phyloP scores from a whole-genome alignment of 2,329 filamentous ascomycete genomes.

The Coleophoma crateriformis region DNA sequence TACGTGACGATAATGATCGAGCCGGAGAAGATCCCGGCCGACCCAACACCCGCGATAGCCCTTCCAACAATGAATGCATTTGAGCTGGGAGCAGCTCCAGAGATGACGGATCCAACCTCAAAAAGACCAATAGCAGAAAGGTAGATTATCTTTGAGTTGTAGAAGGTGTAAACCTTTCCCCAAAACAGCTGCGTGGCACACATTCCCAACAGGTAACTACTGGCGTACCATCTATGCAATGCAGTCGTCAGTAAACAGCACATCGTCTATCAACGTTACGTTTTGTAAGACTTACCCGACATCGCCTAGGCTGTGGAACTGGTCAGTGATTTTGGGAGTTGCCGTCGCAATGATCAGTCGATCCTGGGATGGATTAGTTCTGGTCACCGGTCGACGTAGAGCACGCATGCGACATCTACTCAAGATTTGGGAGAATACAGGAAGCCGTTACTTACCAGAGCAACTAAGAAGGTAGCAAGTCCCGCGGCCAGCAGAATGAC shows the following conservation, averaged over 20 bases:
- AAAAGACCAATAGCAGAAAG: conserved; percentile 16
- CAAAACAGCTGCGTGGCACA: not conserved
- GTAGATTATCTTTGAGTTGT: conserved; percentile 9
- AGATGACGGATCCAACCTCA: conserved; percentile 22
- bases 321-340: not conserved
- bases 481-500: not conserved
- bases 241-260: no score
- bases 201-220: not conserved
- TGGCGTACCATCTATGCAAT: not conserved
- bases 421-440: not conserved
- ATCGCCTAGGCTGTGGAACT: not conserved
- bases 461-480: conserved; percentile 2
- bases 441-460: not conserved
- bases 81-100: conserved; percentile 18
- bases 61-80: conserved; percentile 22
- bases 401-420: not conserved
- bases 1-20: conserved; percentile 15
- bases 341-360: not conserved
- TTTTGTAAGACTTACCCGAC: not conserved
- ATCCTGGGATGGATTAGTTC: not conserved
- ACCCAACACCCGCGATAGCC: conserved; percentile 19
- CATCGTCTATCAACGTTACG: no score
- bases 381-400: not conserved
- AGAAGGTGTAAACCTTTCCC: conserved; percentile 17
- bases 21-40: conserved; percentile 18